Evolutionary conservation across 352 stramenopile species (phyloP), one percentile per base, ranked within the genome.

Genomic region (Globisporangium cederbergense): DNA sequence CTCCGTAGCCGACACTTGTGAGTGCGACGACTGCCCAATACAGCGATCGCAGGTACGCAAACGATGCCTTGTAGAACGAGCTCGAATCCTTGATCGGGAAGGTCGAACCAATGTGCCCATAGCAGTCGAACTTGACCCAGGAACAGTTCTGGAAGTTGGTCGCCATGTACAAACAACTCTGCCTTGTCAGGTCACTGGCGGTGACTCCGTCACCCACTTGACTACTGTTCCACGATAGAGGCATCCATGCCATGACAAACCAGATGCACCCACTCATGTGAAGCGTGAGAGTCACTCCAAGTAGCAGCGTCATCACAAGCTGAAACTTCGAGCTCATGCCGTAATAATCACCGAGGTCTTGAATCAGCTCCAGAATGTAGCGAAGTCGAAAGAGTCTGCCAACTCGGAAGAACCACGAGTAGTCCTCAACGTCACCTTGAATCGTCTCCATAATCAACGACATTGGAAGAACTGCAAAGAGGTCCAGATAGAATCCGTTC

Each of bases 21-120:
- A 94, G 60, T 0, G 86, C 82, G 2, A 91, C 83, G 1, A 93
- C 79, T 0, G 81, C 76, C 83, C 86, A 94, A 43, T 93, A 93
- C 0, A 94, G 64, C 0, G 86, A 88, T 2, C 86, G 81, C 8
- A 91, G 45, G 58, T 91, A 92, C 0, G 83, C 79, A 54, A 92
- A 92, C 4, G 70, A 72, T 0, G 70, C 62, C 25, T 72, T 66
- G 52, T 92, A 92, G 28, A 62, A 58, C 0, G 78, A 88, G 0
- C 20, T 18, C 0, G 47, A 6, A 14, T 86, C 66, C 47, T 90
- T 66, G 42, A 74, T 67, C 4, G 83, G 83, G 40, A 90, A 89
- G 7, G 40, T 43, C 5, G 65, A 63, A 0, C 77, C 78, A 20
- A 92, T 72, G 46, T 92, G 71, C 0, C 79, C 72, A 18, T 92